Evolutionary conservation across 306 rosid genomes (phyloP).

Genomic region (Acmispon strigosus): DNA sequence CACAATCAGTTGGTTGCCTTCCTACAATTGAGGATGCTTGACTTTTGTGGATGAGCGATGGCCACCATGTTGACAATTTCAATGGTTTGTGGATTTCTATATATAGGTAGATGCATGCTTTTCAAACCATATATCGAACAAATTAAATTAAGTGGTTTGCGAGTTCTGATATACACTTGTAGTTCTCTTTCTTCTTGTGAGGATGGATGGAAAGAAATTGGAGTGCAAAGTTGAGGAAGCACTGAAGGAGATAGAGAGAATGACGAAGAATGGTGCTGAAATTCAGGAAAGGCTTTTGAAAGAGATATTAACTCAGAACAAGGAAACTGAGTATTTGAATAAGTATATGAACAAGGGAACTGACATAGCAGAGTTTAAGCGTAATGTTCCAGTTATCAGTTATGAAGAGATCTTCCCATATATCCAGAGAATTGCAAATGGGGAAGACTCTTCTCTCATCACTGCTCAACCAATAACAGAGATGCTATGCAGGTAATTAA

Average conservation of each 20-base stretch:
- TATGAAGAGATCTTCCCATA: slow-evolving; percentile 52
- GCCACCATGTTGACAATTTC: too few species aligned
- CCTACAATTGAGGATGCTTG: too few species aligned
- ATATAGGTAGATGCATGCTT: too few species aligned
- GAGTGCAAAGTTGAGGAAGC: slow-evolving; percentile 91
- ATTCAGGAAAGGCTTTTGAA: slow-evolving; percentile 53
- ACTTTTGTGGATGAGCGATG: too few species aligned
- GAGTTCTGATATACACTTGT: too few species aligned
- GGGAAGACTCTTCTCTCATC: slow-evolving; percentile 60
- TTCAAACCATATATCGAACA: too few species aligned
- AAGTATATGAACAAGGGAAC: slow-evolving; percentile 42
- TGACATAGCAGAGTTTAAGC: slow-evolving; percentile 40
- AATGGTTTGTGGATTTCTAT: too few species aligned
- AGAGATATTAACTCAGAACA: slow-evolving; percentile 49
- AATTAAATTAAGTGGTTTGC: too few species aligned
- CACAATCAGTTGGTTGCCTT: too few species aligned
- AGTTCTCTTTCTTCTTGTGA: not conserved
- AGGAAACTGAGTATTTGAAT: slow-evolving; percentile 62
- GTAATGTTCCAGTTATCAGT: slow-evolving; percentile 52
- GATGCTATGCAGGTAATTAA: slow-evolving; percentile 83
- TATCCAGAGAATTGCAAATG: slow-evolving; percentile 66
- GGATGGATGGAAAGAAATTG: slow-evolving; percentile 71
- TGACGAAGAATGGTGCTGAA: slow-evolving; percentile 48
- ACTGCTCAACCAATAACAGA: slow-evolving; percentile 75
- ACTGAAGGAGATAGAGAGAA: slow-evolving; percentile 59